Percentiles rank a stretch among this genome's conserved stretches.
Conservation (phyloP, 345 rosid species). For the Eucalyptus polyanthemos region DNA sequence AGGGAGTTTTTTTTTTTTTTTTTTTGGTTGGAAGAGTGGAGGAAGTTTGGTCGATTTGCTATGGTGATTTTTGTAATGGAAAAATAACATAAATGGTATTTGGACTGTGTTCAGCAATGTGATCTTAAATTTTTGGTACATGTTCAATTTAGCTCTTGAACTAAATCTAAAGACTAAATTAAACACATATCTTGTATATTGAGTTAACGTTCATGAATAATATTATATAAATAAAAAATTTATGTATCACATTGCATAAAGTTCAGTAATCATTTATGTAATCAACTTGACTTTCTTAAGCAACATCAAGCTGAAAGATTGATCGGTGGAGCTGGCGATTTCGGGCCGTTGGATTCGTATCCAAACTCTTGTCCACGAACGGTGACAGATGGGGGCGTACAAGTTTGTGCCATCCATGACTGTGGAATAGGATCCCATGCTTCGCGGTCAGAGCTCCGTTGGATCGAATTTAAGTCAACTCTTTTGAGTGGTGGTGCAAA, state of each 20-base stretch:
- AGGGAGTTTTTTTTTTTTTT: not conserved
- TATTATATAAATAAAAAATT: too few species aligned
- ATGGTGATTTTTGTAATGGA: not conserved
- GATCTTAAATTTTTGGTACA: too few species aligned
- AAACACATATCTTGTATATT: too few species aligned
- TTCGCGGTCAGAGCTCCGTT: not conserved
- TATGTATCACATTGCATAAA: too few species aligned
- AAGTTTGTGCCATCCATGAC: not conserved
- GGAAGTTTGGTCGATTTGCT: not conserved
- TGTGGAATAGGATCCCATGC: not conserved
- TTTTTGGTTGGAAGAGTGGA: not conserved
- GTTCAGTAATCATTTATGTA: too few species aligned
- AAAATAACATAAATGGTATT: too few species aligned
- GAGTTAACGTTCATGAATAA: too few species aligned
- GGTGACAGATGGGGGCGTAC: not conserved
- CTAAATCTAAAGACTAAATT: too few species aligned
- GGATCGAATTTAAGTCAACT: not conserved
- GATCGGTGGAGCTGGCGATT: not conserved
- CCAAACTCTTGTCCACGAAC: not conserved
- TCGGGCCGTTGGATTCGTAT: not conserved
- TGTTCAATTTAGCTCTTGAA: too few species aligned
- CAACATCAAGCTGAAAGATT: not conserved
- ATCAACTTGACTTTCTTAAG: not conserved
- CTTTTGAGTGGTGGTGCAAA: not conserved
- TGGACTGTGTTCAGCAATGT: too few species aligned